Conservation (phyloP, 306 rosid species). For the Oemleria cerasiformis region DNA sequence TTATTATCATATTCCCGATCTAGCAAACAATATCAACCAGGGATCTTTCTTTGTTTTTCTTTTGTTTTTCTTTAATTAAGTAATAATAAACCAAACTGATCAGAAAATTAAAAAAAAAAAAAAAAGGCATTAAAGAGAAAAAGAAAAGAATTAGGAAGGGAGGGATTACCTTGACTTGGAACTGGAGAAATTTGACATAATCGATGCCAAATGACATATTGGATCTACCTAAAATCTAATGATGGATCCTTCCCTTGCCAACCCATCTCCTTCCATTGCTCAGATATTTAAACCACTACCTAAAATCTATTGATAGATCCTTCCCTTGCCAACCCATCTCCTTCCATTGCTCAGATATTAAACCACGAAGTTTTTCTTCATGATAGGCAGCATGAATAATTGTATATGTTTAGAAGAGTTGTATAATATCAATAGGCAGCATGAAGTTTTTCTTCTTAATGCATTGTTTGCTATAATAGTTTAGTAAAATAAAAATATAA, state of each 20-base stretch:
- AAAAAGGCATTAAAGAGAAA: no score
- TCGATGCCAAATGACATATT: no score
- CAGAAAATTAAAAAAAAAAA: no score
- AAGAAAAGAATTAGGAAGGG: not conserved
- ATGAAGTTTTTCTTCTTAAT: no score
- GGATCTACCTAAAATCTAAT: no score
- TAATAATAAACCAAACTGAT: not conserved
- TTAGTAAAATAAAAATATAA: no score
- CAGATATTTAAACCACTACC: no score
- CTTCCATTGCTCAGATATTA: slow-evolving; percentile 99
- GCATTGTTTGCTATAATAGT: no score
- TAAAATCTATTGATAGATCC: slow-evolving; percentile 98
- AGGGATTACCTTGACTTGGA: slow-evolving; percentile 83
- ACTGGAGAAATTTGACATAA: slow-evolving; percentile 92
- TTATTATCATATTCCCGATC: slow-evolving; percentile 10
- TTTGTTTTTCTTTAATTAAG: slow-evolving; percentile 13
- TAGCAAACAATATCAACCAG: slow-evolving; percentile 28
- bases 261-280: no score
- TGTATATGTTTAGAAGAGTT: no score
- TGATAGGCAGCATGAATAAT: slow-evolving; percentile 82
- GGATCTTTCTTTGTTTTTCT: slow-evolving; percentile 5
- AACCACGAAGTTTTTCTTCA: slow-evolving; percentile 79
- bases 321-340: slow-evolving; percentile 99
- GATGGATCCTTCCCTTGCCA: no score
- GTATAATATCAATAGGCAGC: no score